A percentile compares a stretch with the other conserved stretches of the same genome.
phyloP scores from a whole-genome alignment of 345 rosid genomes.

The Combretum micranthum region DNA sequence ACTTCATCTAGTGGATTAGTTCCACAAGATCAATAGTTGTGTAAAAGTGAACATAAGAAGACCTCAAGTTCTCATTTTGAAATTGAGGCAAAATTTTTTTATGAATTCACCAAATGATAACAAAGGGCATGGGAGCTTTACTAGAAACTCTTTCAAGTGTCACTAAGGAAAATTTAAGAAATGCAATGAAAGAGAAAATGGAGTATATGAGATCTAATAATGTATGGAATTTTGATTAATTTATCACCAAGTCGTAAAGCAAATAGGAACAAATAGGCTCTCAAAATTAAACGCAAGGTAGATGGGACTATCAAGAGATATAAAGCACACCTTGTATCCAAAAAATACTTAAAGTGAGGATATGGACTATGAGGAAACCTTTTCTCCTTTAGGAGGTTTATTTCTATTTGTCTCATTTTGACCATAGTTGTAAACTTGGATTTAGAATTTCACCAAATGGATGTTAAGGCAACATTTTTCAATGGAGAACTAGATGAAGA shows the following conservation, averaged over 20 bases:
- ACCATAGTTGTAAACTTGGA: not conserved
- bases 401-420: not conserved
- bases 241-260: no score
- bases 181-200: not conserved
- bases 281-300: not conserved
- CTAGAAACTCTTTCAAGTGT: not conserved
- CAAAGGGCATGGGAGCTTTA: not conserved
- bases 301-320: constrained; percentile 4
- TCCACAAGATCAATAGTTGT: not conserved
- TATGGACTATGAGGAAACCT: constrained; percentile 2
- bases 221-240: no score
- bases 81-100: not conserved
- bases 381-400: not conserved
- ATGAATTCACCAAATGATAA: constrained; percentile 6
- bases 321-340: not conserved
- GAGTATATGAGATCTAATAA: not conserved
- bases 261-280: no score
- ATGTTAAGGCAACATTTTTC: not conserved
- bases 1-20: not conserved
- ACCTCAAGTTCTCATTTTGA: not conserved
- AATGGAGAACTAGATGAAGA: no score
- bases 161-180: not conserved
- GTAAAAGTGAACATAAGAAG: not conserved
- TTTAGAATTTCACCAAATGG: not conserved
- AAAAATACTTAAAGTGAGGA: not conserved